Evolutionary conservation across 176 grass and related monocot genomes (phyloP).

Genomic region (Zoysia japonica): DNA sequence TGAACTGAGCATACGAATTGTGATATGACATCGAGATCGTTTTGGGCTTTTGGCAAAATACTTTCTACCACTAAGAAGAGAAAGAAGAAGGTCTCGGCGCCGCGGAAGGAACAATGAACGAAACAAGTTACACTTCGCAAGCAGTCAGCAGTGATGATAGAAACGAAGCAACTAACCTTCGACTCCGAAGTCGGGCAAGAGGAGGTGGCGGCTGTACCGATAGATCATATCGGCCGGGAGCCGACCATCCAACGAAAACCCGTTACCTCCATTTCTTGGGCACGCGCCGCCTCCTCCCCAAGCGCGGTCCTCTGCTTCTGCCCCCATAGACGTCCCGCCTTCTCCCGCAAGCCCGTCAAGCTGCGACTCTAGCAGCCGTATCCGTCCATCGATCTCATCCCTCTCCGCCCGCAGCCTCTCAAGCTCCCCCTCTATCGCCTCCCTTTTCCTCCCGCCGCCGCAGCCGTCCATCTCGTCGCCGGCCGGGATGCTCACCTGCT

Average conservation of each 20-base stretch:
- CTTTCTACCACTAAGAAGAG: too few species aligned
- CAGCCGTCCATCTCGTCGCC: slow-evolving; percentile 17
- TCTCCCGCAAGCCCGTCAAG: slow-evolving; percentile 19
- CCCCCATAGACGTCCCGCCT: not conserved
- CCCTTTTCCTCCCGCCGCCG: slow-evolving; percentile 2
- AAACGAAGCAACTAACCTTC: slow-evolving; percentile 49
- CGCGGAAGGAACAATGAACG: not conserved
- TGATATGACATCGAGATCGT: not conserved
- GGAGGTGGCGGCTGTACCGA: slow-evolving; percentile 84
- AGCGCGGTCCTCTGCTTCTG: not conserved
- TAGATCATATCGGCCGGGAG: slow-evolving; percentile 71
- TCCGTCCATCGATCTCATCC: slow-evolving; percentile 57
- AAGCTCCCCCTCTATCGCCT: slow-evolving; percentile 47
- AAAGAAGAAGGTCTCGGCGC: too few species aligned
- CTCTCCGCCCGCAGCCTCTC: slow-evolving; percentile 56
- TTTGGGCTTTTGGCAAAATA: too few species aligned
- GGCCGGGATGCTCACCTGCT: not conserved
- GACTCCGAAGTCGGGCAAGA: slow-evolving; percentile 86
- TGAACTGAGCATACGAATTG: not conserved
- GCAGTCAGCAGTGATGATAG: not conserved
- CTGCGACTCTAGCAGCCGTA: slow-evolving; percentile 61
- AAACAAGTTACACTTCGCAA: not conserved
- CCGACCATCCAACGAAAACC: not conserved
- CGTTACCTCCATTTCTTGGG: slow-evolving; percentile 13
- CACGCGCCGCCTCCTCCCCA: slow-evolving; percentile 22